Percentiles rank a stretch among this genome's conserved stretches.
Evolutionary conservation across 495 filamentous ascomycete species (phyloP).

Genomic region (Wilcoxina mikolae): DNA sequence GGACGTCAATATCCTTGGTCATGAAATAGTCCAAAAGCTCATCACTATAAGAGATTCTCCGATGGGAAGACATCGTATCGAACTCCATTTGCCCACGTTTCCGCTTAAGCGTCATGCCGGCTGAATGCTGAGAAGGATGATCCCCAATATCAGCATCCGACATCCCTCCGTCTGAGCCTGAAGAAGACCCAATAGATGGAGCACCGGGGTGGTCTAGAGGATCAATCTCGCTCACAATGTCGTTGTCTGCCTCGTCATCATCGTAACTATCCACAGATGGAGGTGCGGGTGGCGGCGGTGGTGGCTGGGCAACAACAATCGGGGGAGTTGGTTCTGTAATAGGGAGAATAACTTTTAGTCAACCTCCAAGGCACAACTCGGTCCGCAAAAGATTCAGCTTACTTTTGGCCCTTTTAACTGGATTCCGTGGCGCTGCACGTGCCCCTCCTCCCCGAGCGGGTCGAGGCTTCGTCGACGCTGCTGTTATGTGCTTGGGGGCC

Average conservation of each 20-base stretch:
- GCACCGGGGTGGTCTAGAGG: conserved; percentile 25
- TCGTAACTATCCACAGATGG: conserved; percentile 25
- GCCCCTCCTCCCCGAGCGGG: conserved; percentile 39
- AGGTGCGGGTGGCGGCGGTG: conserved; percentile 23
- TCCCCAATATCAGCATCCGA: conserved; percentile 34
- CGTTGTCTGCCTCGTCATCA: conserved; percentile 25
- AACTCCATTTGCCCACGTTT: conserved; percentile 46
- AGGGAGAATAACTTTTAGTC: neutral
- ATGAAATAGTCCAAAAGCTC: conserved; percentile 91
- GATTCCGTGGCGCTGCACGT: conserved; percentile 10
- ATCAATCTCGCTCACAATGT: conserved; percentile 33
- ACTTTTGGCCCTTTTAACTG: conserved; percentile 8
- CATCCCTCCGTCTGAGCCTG: conserved; percentile 30
- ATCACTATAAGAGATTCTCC: conserved; percentile 77
- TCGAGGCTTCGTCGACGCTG: conserved; percentile 52
- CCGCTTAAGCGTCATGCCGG: conserved; percentile 39
- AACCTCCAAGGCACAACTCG: neutral
- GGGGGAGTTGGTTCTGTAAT: conserved; percentile 22
- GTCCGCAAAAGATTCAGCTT: conserved; percentile 6
- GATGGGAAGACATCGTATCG: conserved; percentile 48
- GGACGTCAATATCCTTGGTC: conserved; percentile 51
- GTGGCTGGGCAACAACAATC: conserved; percentile 12
- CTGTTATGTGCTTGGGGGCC: conserved; percentile 76
- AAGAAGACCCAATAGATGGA: conserved; percentile 23
- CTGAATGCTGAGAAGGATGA: conserved; percentile 33